A percentile compares a stretch with the other conserved stretches of the same genome.
phyloP scores from a whole-genome alignment of 768 basidiomycete genomes.

The Boletales sp. region DNA sequence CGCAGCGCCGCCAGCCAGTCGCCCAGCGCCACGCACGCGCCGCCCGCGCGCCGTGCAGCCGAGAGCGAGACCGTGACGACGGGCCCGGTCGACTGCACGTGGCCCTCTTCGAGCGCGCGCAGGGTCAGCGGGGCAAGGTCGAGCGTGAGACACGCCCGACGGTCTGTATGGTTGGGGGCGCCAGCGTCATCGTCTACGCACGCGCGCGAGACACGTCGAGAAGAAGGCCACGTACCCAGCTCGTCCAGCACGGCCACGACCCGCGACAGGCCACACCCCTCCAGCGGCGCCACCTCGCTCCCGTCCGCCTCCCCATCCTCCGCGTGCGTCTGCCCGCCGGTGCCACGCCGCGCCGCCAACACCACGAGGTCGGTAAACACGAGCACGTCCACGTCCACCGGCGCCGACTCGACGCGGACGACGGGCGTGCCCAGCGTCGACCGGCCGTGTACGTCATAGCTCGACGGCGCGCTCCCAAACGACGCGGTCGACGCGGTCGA shows the following conservation, averaged over 20 bases:
- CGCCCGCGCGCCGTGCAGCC: conserved; percentile 20
- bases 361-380: conserved; percentile 72
- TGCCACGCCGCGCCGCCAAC: conserved; percentile 38
- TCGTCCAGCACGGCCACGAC: conserved; percentile 46
- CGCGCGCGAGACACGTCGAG: too few relatives aligned
- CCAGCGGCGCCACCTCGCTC: conserved; percentile 41
- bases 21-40: conserved; percentile 4
- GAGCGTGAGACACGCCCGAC: conserved; percentile 36
- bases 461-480: conserved; percentile 29
- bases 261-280: conserved; percentile 44
- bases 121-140: conserved; percentile 48
- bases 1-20: conserved; percentile 52
- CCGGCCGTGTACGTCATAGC: conserved; percentile 20
- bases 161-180: conserved; percentile 16
- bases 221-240: conserved; percentile 15
- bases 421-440: conserved; percentile 13
- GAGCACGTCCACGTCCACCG: conserved; percentile 36
- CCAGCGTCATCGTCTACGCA: background rate
- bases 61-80: conserved; percentile 37
- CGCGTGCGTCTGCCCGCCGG: background rate
- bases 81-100: conserved; percentile 30
- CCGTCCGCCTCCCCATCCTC: conserved; percentile 15
- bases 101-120: conserved; percentile 37
- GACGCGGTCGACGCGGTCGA: conserved; percentile 26
- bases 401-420: conserved; percentile 24